Conservation (phyloP, 129 eudicot genomes). For the Flaveria linearis region DNA sequence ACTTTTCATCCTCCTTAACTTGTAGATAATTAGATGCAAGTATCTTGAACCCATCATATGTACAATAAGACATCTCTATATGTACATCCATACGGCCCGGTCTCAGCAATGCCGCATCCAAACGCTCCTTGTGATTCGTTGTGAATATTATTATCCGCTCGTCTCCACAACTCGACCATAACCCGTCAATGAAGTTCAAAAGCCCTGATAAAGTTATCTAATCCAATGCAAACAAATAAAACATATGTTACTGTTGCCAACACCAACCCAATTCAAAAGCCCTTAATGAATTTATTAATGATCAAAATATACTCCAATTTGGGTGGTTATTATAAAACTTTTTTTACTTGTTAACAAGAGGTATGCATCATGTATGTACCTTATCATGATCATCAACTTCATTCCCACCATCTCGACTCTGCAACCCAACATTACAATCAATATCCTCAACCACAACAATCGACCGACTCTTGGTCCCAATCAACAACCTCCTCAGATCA, state of each 20-base stretch:
- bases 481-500: constrained; percentile 56
- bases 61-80: constrained; percentile 58
- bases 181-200: constrained; percentile 57
- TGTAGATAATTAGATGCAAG: constrained; percentile 50
- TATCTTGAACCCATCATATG: constrained; percentile 45
- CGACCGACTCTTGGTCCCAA: constrained; percentile 53
- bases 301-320: no score
- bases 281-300: no score
- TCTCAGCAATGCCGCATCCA: constrained; percentile 53
- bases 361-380: constrained; percentile 25
- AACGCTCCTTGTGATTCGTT: constrained; percentile 50
- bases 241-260: no score
- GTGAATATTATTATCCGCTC: constrained; percentile 57
- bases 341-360: no score
- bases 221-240: not conserved
- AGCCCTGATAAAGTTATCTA: constrained; percentile 61
- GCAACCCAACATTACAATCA: constrained; percentile 62
- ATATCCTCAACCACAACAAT: constrained; percentile 68
- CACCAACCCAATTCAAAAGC: no score
- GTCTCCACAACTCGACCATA: constrained; percentile 66
- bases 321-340: no score
- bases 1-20: constrained; percentile 33
- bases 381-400: constrained; percentile 37
- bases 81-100: constrained; percentile 68
- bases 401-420: constrained; percentile 38